Evolutionary conservation across 805 yeast species (phyloP).

Genomic region (Ogataea parapolymorpha): DNA sequence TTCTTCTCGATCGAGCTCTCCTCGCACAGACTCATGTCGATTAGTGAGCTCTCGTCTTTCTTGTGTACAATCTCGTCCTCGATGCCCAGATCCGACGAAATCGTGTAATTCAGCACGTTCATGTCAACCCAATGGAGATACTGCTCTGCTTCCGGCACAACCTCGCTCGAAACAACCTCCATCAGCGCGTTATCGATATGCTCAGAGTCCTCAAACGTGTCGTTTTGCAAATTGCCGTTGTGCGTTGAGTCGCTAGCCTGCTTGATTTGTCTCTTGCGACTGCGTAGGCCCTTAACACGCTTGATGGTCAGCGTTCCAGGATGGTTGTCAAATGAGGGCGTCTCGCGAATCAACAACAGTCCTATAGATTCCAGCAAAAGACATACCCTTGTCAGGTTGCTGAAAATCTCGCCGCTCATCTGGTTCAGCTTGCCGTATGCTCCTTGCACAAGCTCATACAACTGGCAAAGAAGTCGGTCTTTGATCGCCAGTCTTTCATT

Average conservation of each 20-base stretch:
- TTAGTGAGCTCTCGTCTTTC: conserved; percentile 10
- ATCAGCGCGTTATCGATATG: conserved; percentile 34
- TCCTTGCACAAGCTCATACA: conserved; percentile 22
- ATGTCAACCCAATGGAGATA: conserved; percentile 48
- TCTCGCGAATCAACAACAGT: conserved; percentile 52
- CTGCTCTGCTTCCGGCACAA: conserved; percentile 36
- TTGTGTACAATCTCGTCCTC: conserved; percentile 17
- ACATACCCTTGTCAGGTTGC: conserved; percentile 48
- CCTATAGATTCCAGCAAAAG: conserved; percentile 74
- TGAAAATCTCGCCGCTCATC: conserved; percentile 36
- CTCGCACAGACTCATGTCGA: conserved; percentile 15
- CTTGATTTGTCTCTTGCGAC: conserved; percentile 36
- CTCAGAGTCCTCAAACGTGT: conserved; percentile 25
- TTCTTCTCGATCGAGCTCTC: conserved; percentile 25
- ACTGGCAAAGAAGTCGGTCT: conserved; percentile 22
- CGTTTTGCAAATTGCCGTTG: conserved; percentile 27
- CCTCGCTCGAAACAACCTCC: conserved; percentile 37
- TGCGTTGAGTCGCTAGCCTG: conserved; percentile 16
- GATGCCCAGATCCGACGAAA: conserved; percentile 26
- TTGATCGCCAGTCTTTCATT: conserved; percentile 22
- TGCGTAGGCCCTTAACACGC: conserved; percentile 76
- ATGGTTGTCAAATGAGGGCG: conserved; percentile 27
- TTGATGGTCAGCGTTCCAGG: conserved; percentile 47
- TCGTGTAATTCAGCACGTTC: conserved; percentile 27
- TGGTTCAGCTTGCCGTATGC: conserved; percentile 38